Conservation (phyloP, 2,329 filamentous ascomycete species). For the Madurella mycetomatis region DNA sequence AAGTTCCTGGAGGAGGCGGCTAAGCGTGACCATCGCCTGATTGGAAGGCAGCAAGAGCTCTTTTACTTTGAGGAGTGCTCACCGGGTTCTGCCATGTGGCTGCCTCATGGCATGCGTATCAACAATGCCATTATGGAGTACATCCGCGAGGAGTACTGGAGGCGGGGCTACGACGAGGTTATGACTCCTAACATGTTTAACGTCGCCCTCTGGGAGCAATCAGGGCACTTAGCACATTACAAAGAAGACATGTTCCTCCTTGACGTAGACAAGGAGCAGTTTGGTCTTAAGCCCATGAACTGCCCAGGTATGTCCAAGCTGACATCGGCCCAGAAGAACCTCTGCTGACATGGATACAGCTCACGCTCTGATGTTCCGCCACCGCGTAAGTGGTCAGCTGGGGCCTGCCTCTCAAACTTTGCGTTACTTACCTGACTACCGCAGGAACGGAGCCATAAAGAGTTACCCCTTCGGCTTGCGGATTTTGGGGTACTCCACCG, state of each 20-base stretch:
- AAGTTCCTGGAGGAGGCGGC: slow-evolving; percentile 97
- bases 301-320: slow-evolving; percentile 55
- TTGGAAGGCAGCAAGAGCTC: slow-evolving; percentile 91
- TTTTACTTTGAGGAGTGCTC: slow-evolving; percentile 96
- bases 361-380: slow-evolving; percentile 28
- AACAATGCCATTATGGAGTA: slow-evolving; percentile 84
- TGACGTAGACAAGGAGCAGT: slow-evolving; percentile 74
- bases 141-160: slow-evolving; percentile 83
- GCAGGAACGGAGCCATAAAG: slow-evolving; percentile 70
- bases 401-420: too few relatives aligned
- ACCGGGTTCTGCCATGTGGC: slow-evolving; percentile 88
- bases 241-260: slow-evolving; percentile 86
- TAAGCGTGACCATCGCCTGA: slow-evolving; percentile 90
- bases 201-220: slow-evolving; percentile 85
- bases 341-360: slow-evolving; percentile 12
- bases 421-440: neutral
- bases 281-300: slow-evolving; percentile 89
- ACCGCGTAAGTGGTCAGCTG: slow-evolving; percentile 16
- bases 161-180: slow-evolving; percentile 90
- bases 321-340: neutral
- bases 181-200: slow-evolving; percentile 97
- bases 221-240: slow-evolving; percentile 91
- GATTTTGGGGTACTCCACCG: slow-evolving; percentile 95
- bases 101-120: slow-evolving; percentile 88
- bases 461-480: slow-evolving; percentile 86